Evolutionary conservation across 2,329 filamentous ascomycete species (phyloP).

Genomic region (Dryadomyces quercivorus): DNA sequence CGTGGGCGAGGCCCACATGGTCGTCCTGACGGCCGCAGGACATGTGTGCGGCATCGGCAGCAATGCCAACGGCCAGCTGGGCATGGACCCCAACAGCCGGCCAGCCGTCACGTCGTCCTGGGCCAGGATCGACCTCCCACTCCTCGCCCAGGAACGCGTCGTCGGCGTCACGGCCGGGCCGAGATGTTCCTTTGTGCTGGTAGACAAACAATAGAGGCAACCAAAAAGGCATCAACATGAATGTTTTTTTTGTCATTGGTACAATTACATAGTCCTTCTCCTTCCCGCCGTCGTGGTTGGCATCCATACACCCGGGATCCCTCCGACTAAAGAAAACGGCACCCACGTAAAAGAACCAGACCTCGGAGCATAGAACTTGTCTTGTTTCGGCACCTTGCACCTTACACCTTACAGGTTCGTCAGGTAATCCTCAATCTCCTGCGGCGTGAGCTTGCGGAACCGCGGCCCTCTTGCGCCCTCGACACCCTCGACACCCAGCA

Average conservation of each 20-base stretch:
- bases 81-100: conserved; percentile 21
- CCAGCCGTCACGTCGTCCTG: neutral
- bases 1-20: conserved; percentile 46
- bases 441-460: conserved; percentile 88
- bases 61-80: conserved; percentile 49
- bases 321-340: neutral
- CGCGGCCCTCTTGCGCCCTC: conserved; percentile 73
- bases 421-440: conserved; percentile 98
- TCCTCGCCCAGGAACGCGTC: conserved; percentile 17
- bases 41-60: conserved; percentile 42
- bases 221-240: neutral
- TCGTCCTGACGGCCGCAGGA: conserved; percentile 37
- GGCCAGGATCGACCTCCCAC: conserved; percentile 25
- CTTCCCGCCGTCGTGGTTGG: neutral
- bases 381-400: conserved; percentile 42
- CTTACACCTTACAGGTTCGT: conserved; percentile 87
- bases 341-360: conserved; percentile 3
- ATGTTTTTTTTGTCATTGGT: conserved; percentile 6
- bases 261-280: conserved; percentile 11
- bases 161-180: conserved; percentile 35
- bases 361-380: too few species aligned
- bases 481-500: conserved; percentile 83
- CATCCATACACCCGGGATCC: neutral
- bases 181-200: conserved; percentile 35
- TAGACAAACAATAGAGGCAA: neutral